phyloP scores from a whole-genome alignment of 306 rosid species.

The Castanea sativa region DNA sequence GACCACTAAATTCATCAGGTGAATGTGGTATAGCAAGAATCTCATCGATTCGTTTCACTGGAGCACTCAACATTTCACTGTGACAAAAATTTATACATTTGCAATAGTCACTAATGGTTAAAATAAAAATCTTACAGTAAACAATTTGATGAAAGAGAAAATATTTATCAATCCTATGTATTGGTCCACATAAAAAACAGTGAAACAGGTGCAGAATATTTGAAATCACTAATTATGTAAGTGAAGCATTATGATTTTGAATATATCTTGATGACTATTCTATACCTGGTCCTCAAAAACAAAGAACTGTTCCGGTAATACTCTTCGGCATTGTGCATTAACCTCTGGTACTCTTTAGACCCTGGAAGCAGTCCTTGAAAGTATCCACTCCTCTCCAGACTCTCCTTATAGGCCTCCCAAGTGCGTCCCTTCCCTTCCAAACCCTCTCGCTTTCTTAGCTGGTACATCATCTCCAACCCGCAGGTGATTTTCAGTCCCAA shows the following conservation, averaged over 20 bases:
- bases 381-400: slow-evolving; percentile 74
- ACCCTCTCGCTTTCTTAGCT: slow-evolving; percentile 66
- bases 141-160: too few relatives aligned
- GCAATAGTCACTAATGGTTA: slow-evolving; percentile 12
- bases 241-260: background rate
- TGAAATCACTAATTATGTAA: background rate
- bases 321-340: slow-evolving; percentile 78
- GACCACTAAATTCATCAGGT: slow-evolving; percentile 54
- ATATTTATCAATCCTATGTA: too few relatives aligned
- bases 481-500: slow-evolving; percentile 91
- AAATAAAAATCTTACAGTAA: background rate
- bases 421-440: slow-evolving; percentile 67
- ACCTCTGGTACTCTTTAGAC: slow-evolving; percentile 66
- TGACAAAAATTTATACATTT: slow-evolving; percentile 26
- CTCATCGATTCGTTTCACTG: slow-evolving; percentile 86
- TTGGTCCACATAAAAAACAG: too few relatives aligned
- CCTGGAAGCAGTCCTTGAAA: slow-evolving; percentile 77
- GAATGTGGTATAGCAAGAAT: slow-evolving; percentile 68
- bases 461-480: slow-evolving; percentile 95
- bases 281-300: slow-evolving; percentile 59
- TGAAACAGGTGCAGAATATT: background rate
- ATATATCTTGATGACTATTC: background rate
- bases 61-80: slow-evolving; percentile 85
- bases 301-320: slow-evolving; percentile 57
- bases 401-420: slow-evolving; percentile 72